Evolutionary conservation across 108 stramenopile genomes (phyloP), one percentile per base, ranked within the genome.

Genomic region (Skeletonema grethae): DNA sequence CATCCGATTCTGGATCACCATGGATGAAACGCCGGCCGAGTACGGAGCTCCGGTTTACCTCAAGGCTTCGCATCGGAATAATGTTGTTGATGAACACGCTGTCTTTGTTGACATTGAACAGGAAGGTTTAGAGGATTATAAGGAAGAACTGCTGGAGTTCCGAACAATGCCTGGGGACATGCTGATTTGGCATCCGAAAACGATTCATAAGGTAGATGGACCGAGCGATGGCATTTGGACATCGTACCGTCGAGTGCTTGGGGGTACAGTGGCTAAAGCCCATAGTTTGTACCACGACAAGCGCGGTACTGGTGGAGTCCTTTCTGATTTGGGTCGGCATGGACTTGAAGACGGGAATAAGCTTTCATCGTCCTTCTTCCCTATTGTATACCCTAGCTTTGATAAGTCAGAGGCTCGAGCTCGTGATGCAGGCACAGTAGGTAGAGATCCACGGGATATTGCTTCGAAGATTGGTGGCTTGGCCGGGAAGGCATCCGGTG

Each of bases 131-230:
- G 91, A 94, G 56, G 87, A 87, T 4, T 96, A 94, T 74, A 85
- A 76, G 53, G 65, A 88, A 50, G 31, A 92, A 50, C 25, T 57
- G 55, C 76, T 90, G 1, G 87, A 87, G 50, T 96, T 96, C 81
- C 77, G 91, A 31, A 91, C 91, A 22, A 88, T 86, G 86, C 93
- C 95, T 18, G 95, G 95, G 34, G 95, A 96, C 58, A 93, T 96
- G 95, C 82, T 96, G 3, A 84, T 96, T 29, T 96, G 95, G 95
- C 95, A 96, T 79, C 93, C 95, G n/a, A 62, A 84, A 38, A 94
- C 93, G 28, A 93, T 96, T 82, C 95, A 96, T 81, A 96, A 96
- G 78, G 91, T 96, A 53, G 95, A 96, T 82, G 95, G 95, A 41
- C 93, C 95, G 9, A 65, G 76, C 20, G 93, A 93, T 75, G 92